A percentile compares a stretch with the other conserved stretches of the same genome.
Conservation (phyloP, 257 asterid genomes). For the Cinchona pubescens region DNA sequence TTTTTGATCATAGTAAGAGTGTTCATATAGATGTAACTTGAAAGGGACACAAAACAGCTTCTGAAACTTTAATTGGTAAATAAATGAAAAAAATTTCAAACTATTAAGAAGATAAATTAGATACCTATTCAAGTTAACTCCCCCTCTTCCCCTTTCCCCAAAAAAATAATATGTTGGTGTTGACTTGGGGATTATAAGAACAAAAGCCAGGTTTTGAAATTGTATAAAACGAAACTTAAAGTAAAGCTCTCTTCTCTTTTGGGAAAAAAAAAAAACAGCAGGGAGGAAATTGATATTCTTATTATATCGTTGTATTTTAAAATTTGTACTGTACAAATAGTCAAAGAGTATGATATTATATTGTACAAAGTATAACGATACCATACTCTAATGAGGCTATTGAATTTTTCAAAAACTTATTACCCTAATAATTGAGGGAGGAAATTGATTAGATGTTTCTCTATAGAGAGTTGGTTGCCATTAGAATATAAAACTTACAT, state of each 20-base stretch:
- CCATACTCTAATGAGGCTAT: too few relatives aligned
- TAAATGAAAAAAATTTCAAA: not conserved
- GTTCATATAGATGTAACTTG: slow-evolving; percentile 35
- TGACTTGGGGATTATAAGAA: slow-evolving; percentile 42
- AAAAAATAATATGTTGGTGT: slow-evolving; percentile 40
- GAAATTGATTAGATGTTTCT: not conserved
- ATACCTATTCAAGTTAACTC: not conserved
- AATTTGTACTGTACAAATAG: too few relatives aligned
- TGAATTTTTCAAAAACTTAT: too few relatives aligned
- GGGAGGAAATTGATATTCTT: too few relatives aligned
- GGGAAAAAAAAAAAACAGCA: not conserved
- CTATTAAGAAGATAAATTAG: not conserved
- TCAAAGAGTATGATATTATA: too few relatives aligned
- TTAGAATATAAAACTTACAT: not conserved
- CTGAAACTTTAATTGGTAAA: slow-evolving; percentile 61
- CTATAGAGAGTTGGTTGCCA: not conserved
- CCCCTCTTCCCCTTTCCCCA: not conserved
- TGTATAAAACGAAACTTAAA: slow-evolving; percentile 1
- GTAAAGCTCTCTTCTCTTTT: too few relatives aligned
- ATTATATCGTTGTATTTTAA: too few relatives aligned
- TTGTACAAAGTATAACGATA: too few relatives aligned
- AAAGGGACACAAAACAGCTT: slow-evolving; percentile 80
- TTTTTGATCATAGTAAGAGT: slow-evolving; percentile 35
- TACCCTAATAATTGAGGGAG: not conserved
- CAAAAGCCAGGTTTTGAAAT: slow-evolving; percentile 4